These are phyloP conservation scores for Cyberlindnera japonica DNA, from an alignment of 805 yeast genomes.

Conservation along the genomic window DNA sequence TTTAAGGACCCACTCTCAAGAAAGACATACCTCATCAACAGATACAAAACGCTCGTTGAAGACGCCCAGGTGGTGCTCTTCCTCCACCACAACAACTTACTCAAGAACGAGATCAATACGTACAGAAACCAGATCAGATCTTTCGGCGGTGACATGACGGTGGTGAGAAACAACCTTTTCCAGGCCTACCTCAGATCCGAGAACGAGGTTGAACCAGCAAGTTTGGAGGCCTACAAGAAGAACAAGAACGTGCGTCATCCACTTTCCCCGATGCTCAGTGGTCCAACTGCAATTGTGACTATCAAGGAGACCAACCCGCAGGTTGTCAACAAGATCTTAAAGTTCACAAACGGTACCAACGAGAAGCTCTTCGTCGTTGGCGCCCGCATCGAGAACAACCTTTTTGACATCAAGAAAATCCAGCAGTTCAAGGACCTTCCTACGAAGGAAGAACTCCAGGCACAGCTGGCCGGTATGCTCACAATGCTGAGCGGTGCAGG, in stretches of 20 bases:
- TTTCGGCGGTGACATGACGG: conserved; percentile 66
- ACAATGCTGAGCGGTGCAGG: conserved; percentile 89
- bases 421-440: conserved; percentile 72
- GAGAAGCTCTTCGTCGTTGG: conserved; percentile 82
- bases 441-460: conserved; percentile 63
- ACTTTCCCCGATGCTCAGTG: conserved; percentile 61
- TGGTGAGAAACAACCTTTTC: conserved; percentile 67
- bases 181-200: conserved; percentile 73
- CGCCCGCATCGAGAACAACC: conserved; percentile 68
- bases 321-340: conserved; percentile 57
- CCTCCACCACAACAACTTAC: conserved; percentile 80
- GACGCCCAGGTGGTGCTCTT: conserved; percentile 67
- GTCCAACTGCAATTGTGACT: conserved; percentile 82
- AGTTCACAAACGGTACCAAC: conserved; percentile 54
- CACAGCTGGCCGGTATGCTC: conserved; percentile 78
- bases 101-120: conserved; percentile 60
- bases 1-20: conserved; percentile 66
- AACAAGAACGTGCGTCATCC: conserved; percentile 56
- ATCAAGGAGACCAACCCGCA: conserved; percentile 70
- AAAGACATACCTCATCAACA: conserved; percentile 82
- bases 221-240: conserved; percentile 43
- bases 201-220: conserved; percentile 70
- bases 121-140: conserved; percentile 59
- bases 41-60: conserved; percentile 68
- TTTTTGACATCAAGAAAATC: conserved; percentile 50